Conservation (phyloP, 768 basidiomycete species). For the Cystobasidium onofrii region DNA sequence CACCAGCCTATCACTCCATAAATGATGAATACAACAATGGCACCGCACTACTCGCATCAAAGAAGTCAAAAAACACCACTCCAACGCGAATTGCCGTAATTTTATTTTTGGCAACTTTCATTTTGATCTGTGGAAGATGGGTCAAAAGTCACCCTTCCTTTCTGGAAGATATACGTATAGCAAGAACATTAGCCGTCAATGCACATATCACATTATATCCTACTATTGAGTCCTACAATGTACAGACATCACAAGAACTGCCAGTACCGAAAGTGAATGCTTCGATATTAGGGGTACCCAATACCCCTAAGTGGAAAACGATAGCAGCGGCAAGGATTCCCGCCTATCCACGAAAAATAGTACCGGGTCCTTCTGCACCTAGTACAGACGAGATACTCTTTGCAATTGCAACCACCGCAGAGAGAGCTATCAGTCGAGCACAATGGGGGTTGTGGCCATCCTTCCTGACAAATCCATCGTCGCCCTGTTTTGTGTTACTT, state of each 20-base stretch:
- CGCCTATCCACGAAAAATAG: neutral
- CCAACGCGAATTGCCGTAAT: conserved; percentile 3
- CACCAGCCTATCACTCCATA: neutral
- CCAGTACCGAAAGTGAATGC: neutral
- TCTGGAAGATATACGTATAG: neutral
- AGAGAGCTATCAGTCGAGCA: neutral
- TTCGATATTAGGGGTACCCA: neutral
- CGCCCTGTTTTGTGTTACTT: neutral
- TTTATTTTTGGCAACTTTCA: neutral
- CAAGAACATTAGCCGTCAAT: neutral
- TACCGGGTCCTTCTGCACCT: neutral
- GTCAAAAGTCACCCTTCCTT: neutral
- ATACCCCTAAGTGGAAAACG: neutral
- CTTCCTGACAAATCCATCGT: neutral
- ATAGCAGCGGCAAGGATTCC: neutral
- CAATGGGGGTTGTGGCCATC: neutral
- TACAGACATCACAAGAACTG: neutral
- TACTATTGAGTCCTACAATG: neutral
- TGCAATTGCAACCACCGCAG: neutral
- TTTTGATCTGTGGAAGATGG: neutral
- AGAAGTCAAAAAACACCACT: too few species aligned
- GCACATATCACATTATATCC: neutral
- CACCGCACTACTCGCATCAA: too few species aligned
- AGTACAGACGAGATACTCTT: neutral
- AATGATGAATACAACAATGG: neutral